phyloP scores from a whole-genome alignment of 1,284 basidiomycete genomes.

The Phellinidium pouzarii region DNA sequence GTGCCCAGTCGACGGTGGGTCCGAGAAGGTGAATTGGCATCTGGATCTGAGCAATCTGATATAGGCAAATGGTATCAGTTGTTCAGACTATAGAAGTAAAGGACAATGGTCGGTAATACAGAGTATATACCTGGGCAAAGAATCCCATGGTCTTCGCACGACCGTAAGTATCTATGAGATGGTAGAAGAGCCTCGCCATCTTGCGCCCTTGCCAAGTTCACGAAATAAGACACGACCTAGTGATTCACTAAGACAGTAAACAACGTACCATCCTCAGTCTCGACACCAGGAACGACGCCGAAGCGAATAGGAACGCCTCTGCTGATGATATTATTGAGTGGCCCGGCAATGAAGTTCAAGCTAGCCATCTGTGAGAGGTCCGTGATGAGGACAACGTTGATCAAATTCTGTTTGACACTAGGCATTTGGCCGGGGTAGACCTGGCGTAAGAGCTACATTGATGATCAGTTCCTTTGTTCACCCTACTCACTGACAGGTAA shows the following conservation, averaged over 20 bases:
- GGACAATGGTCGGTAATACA: background rate
- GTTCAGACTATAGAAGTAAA: too few relatives aligned
- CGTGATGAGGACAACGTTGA: slow-evolving; percentile 73
- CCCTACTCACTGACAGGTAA: background rate
- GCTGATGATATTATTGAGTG: slow-evolving; percentile 63
- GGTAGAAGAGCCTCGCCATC: slow-evolving; percentile 70
- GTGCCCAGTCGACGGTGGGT: slow-evolving; percentile 38
- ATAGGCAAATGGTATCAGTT: background rate
- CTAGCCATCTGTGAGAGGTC: slow-evolving; percentile 65
- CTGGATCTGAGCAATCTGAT: slow-evolving; percentile 34
- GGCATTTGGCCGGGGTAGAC: slow-evolving; percentile 75
- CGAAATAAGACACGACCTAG: background rate
- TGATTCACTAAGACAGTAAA: background rate
- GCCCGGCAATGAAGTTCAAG: slow-evolving; percentile 55
- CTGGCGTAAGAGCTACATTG: slow-evolving; percentile 56
- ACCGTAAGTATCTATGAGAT: slow-evolving; percentile 60
- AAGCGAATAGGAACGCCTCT: slow-evolving; percentile 73
- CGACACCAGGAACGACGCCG: slow-evolving; percentile 72
- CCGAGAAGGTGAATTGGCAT: slow-evolving; percentile 28
- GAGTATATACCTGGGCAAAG: slow-evolving; percentile 40
- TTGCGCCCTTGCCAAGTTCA: slow-evolving; percentile 39
- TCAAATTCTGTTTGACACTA: slow-evolving; percentile 64
- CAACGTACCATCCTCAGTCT: slow-evolving; percentile 48
- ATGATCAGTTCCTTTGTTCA: background rate
- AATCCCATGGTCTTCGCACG: slow-evolving; percentile 55